A percentile compares a stretch with the other conserved stretches of the same genome.
Evolutionary conservation across 2,329 filamentous ascomycete genomes (phyloP).

Genomic region (Aspergillus jensenii): DNA sequence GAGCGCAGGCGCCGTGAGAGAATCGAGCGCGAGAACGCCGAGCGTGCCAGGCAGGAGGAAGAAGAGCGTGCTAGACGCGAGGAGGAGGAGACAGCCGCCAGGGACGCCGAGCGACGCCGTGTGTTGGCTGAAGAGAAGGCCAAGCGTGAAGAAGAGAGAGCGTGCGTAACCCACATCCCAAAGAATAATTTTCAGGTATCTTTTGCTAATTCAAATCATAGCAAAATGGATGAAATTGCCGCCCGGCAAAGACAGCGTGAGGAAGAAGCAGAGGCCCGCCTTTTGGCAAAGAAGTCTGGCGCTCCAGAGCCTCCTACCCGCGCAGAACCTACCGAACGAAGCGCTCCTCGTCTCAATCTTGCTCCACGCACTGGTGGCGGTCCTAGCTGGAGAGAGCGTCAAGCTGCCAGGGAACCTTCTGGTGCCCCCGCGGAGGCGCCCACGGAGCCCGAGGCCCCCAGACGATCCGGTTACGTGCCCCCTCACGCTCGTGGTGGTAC

Average conservation of each 20-base stretch:
- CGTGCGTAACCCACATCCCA: conserved; percentile 43
- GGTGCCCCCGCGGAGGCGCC: conserved; percentile 21
- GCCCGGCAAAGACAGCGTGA: conserved; percentile 74
- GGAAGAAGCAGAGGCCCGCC: conserved; percentile 80
- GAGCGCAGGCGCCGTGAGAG: conserved; percentile 81
- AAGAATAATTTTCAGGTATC: not conserved
- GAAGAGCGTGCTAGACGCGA: conserved; percentile 79
- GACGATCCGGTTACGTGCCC: conserved; percentile 39
- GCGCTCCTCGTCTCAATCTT: conserved; percentile 57
- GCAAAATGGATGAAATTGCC: conserved; percentile 63
- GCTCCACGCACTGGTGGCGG: conserved; percentile 48
- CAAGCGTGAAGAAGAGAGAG: conserved; percentile 59
- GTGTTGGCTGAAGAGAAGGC: conserved; percentile 70
- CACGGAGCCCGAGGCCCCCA: conserved; percentile 29
- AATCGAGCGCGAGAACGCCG: conserved; percentile 79
- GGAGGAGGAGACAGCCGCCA: conserved; percentile 78
- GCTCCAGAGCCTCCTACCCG: conserved; percentile 36
- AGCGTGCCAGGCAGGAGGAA: conserved; percentile 75
- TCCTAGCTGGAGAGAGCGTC: conserved; percentile 60
- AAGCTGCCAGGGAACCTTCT: conserved; percentile 50
- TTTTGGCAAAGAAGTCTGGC: conserved; percentile 64
- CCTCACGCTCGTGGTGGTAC: conserved; percentile 40
- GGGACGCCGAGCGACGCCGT: conserved; percentile 76
- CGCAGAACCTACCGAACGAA: conserved; percentile 49
- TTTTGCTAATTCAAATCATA: conserved; percentile 41